phyloP scores from a whole-genome alignment of 352 stramenopile genomes.

The Albugo laibachii region DNA sequence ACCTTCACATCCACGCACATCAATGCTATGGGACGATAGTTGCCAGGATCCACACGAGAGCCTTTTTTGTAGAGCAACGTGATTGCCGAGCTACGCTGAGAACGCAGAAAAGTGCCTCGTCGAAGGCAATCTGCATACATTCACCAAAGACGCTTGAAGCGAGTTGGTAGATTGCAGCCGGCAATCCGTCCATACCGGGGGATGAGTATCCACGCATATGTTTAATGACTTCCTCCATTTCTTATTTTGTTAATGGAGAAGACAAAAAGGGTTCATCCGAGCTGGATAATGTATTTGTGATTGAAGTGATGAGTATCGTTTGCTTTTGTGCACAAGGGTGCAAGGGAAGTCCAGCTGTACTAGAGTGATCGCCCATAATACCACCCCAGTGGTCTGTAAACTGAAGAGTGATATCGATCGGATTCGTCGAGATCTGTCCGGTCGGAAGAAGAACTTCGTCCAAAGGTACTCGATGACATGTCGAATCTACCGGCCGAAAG shows the following conservation, averaged over 20 bases:
- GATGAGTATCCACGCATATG: background rate
- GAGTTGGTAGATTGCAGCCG: slow-evolving; percentile 9
- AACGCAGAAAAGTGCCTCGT: slow-evolving; percentile 5
- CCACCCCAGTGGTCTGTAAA: too few species aligned
- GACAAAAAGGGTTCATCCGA: too few species aligned
- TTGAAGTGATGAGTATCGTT: too few species aligned
- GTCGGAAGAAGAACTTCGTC: too few species aligned
- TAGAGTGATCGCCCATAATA: too few species aligned
- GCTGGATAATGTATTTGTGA: too few species aligned
- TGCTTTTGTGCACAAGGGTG: too few species aligned
- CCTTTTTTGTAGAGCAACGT: slow-evolving; percentile 9
- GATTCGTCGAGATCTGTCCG: too few species aligned
- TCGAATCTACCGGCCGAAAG: too few species aligned
- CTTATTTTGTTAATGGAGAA: background rate
- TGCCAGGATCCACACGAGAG: slow-evolving; percentile 1
- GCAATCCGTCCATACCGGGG: slow-evolving; percentile 7
- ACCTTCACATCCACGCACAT: slow-evolving; percentile 11
- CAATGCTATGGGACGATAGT: slow-evolving; percentile 12
- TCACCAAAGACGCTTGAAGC: slow-evolving; percentile 7
- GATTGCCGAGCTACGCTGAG: slow-evolving; percentile 6
- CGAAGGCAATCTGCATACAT: slow-evolving; percentile 8
- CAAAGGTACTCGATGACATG: too few species aligned
- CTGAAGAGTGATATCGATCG: too few species aligned
- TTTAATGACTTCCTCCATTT: background rate
- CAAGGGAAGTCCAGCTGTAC: too few species aligned